phyloP scores from a whole-genome alignment of 1,284 basidiomycete genomes.

The Caloboletus firmus region DNA sequence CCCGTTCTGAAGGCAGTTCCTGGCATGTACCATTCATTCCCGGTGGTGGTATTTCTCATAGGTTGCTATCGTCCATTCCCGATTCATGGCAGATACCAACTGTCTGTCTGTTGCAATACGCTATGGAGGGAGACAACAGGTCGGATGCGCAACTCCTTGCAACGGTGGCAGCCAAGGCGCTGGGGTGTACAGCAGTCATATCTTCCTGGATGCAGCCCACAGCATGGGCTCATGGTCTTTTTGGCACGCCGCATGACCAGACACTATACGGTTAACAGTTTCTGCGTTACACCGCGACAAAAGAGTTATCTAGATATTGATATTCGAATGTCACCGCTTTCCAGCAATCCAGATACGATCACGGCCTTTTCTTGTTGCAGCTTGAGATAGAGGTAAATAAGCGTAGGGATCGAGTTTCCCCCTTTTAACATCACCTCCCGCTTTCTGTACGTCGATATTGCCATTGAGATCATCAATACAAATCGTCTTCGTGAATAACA shows the following conservation, averaged over 20 bases:
- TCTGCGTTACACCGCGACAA: background rate
- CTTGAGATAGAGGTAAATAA: slow-evolving; percentile 82
- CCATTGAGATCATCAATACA: background rate
- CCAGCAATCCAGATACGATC: slow-evolving; percentile 53
- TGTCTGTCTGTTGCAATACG: slow-evolving; percentile 61
- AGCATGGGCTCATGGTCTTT: slow-evolving; percentile 68
- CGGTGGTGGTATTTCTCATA: slow-evolving; percentile 69
- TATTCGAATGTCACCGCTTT: slow-evolving; percentile 35
- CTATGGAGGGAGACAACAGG: slow-evolving; percentile 77
- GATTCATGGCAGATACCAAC: slow-evolving; percentile 57
- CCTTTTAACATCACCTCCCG: slow-evolving; percentile 90
- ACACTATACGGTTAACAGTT: slow-evolving; percentile 62
- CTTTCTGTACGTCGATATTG: slow-evolving; percentile 56
- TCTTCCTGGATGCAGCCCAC: slow-evolving; percentile 55
- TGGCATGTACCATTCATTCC: slow-evolving; percentile 61
- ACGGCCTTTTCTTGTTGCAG: slow-evolving; percentile 64
- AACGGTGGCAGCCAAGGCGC: slow-evolving; percentile 47
- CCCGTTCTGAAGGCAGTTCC: slow-evolving; percentile 33
- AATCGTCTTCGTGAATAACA: slow-evolving; percentile 12
- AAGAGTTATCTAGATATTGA: slow-evolving; percentile 2
- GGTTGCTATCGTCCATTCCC: slow-evolving; percentile 59
- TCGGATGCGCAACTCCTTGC: slow-evolving; percentile 68
- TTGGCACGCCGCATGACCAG: slow-evolving; percentile 71
- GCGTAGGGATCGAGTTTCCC: slow-evolving; percentile 89
- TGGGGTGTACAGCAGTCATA: slow-evolving; percentile 40